Evolutionary conservation across 176 grass and related monocot species (phyloP).

Genomic region (Themeda triandra): DNA sequence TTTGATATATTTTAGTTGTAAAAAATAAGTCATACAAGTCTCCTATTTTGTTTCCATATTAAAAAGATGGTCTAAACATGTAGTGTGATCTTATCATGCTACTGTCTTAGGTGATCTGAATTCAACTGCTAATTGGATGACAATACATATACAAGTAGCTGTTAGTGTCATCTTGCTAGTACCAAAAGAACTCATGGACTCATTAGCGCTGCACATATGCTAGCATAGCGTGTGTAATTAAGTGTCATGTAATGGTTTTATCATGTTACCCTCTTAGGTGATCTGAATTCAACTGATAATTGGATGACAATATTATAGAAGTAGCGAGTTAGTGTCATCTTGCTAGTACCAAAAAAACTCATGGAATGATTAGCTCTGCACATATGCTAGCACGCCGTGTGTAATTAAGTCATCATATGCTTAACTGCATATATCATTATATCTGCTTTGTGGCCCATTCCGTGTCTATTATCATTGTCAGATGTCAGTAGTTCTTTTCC

Average conservation of each 20-base stretch:
- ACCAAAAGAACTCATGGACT: too few species aligned
- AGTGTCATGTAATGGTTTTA: too few species aligned
- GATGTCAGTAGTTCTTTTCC: conserved; percentile 2
- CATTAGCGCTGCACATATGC: too few species aligned
- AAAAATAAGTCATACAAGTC: not conserved
- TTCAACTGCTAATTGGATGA: too few species aligned
- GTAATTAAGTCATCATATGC: not conserved
- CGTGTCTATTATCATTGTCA: not conserved
- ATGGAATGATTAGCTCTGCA: too few species aligned
- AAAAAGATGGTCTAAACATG: not conserved
- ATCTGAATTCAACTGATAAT: too few species aligned
- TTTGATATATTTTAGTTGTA: conserved; percentile 10
- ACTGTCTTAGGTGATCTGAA: too few species aligned
- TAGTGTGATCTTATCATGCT: too few species aligned
- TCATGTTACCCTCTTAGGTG: not conserved
- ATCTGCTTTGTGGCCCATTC: not conserved
- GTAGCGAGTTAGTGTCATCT: not conserved
- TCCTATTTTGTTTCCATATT: not conserved
- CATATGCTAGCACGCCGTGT: not conserved
- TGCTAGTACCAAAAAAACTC: not conserved
- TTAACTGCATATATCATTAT: not conserved
- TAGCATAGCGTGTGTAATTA: too few species aligned
- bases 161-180: too few species aligned
- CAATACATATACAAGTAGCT: too few species aligned
- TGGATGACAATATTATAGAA: not conserved